These are phyloP conservation scores for Lepiota brunneoincarnata DNA, from an alignment of 768 basidiomycete genomes.

Conservation along the genomic window DNA sequence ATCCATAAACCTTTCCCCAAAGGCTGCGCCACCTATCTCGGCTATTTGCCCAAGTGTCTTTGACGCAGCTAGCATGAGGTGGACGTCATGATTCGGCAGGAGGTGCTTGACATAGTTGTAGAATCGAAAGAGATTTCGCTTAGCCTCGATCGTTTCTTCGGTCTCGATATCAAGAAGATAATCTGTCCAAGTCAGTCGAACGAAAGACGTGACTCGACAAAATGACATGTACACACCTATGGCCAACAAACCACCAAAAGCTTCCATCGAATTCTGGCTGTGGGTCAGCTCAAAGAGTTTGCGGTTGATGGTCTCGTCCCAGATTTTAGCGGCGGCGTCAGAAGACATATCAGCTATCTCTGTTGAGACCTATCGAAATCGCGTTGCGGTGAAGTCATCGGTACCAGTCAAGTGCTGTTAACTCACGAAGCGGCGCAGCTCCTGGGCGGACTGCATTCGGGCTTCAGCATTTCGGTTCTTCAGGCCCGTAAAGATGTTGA, in stretches of 20 bases:
- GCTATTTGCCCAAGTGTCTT: slow-evolving; percentile 88
- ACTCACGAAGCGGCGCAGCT: slow-evolving; percentile 74
- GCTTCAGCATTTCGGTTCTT: slow-evolving; percentile 63
- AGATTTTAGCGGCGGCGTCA: slow-evolving; percentile 76
- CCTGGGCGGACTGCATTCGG: slow-evolving; percentile 65
- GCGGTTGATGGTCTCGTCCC: slow-evolving; percentile 83
- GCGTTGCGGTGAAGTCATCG: slow-evolving; percentile 15
- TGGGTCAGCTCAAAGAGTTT: slow-evolving; percentile 82
- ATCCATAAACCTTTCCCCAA: slow-evolving; percentile 89
- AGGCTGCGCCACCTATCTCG: slow-evolving; percentile 75
- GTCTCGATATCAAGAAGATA: slow-evolving; percentile 73
- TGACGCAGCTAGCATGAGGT: slow-evolving; percentile 94
- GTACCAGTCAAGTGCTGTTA: slow-evolving; percentile 7
- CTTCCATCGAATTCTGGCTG: slow-evolving; percentile 73
- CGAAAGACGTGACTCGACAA: background rate
- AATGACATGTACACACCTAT: slow-evolving; percentile 57
- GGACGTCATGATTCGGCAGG: slow-evolving; percentile 87
- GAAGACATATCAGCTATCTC: slow-evolving; percentile 79
- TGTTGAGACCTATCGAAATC: slow-evolving; percentile 55
- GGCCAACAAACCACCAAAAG: slow-evolving; percentile 83
- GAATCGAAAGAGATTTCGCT: slow-evolving; percentile 78
- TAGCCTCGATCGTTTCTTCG: slow-evolving; percentile 81
- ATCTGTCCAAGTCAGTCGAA: slow-evolving; percentile 36
- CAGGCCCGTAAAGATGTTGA: slow-evolving; percentile 65
- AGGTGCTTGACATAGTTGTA: slow-evolving; percentile 92